Percentiles rank a stretch among this genome's conserved stretches.
Conservation (phyloP, 2,329 filamentous ascomycete species). For the Davidsoniella australis region DNA sequence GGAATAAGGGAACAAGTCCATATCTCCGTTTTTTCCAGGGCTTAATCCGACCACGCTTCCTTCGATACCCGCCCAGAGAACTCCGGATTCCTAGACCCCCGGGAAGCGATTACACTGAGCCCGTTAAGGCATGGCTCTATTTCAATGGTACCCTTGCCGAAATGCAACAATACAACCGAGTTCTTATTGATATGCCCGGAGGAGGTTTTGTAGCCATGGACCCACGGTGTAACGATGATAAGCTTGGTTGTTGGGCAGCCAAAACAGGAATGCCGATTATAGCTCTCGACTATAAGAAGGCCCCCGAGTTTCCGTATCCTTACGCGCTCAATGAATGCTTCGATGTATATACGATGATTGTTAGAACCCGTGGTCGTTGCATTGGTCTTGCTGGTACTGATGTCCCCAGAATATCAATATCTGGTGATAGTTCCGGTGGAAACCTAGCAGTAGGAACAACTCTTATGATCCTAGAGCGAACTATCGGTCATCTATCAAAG, state of each 20-base stretch:
- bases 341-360: slow-evolving; percentile 26
- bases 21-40: slow-evolving; percentile 60
- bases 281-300: slow-evolving; percentile 65
- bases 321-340: slow-evolving; percentile 32
- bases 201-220: slow-evolving; percentile 96
- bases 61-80: slow-evolving; percentile 62
- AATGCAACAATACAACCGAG: slow-evolving; percentile 54
- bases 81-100: slow-evolving; percentile 70
- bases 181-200: slow-evolving; percentile 81
- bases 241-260: slow-evolving; percentile 79
- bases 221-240: slow-evolving; percentile 86
- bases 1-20: slow-evolving; percentile 87
- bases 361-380: slow-evolving; percentile 25
- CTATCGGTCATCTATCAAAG: slow-evolving; percentile 21
- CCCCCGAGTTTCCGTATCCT: slow-evolving; percentile 33
- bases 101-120: slow-evolving; percentile 67
- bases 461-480: slow-evolving; percentile 75
- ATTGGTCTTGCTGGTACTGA: slow-evolving; percentile 26
- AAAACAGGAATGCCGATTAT: slow-evolving; percentile 77
- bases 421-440: slow-evolving; percentile 32
- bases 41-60: slow-evolving; percentile 61
- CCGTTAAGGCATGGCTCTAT: slow-evolving; percentile 78
- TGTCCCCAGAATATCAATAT: slow-evolving; percentile 26
- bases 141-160: slow-evolving; percentile 76
- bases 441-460: slow-evolving; percentile 48